Percentiles rank a stretch among this genome's conserved stretches.
These are phyloP conservation scores for Rosa hybrid DNA, from an alignment of 331 rosid genomes.

Conservation along the genomic window DNA sequence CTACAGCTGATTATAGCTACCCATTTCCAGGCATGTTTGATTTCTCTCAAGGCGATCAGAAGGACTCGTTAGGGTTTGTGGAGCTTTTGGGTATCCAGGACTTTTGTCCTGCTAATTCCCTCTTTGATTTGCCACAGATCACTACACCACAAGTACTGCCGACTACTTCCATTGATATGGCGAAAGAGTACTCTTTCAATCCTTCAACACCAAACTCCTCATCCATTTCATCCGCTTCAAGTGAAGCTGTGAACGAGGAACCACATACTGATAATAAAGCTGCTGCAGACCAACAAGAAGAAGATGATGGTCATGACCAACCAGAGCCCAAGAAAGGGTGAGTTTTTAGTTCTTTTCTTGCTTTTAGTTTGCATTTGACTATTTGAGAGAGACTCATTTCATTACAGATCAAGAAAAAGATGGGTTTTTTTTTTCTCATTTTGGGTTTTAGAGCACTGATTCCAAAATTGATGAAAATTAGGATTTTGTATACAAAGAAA, in stretches of 20 bases:
- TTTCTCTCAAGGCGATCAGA: conserved; percentile 46
- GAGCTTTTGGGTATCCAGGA: conserved; percentile 58
- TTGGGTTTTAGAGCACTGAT: not conserved
- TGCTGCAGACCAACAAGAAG: conserved; percentile 17
- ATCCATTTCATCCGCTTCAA: conserved; percentile 69
- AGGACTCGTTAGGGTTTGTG: conserved; percentile 67
- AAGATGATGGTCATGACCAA: conserved; percentile 23
- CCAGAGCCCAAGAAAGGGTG: conserved; percentile 56
- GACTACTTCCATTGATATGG: not conserved
- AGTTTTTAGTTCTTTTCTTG: conserved; percentile 25
- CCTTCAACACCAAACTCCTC: conserved; percentile 82
- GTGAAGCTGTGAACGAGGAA: conserved; percentile 61
- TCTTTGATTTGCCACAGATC: conserved; percentile 48
- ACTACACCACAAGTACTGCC: conserved; percentile 3
- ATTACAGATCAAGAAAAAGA: conserved; percentile 8
- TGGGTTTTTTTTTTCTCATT: not conserved
- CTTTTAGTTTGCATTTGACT: not conserved
- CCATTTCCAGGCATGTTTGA: conserved; percentile 48
- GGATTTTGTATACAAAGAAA: conserved; percentile 7
- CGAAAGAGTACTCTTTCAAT: conserved; percentile 35
- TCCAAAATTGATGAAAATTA: conserved; percentile 6
- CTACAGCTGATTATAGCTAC: conserved; percentile 17
- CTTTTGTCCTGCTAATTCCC: conserved; percentile 20
- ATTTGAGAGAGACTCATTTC: conserved; percentile 11
- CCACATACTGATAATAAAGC: conserved; percentile 28